Conservation (phyloP, 371 early-diverging fungal species). For the Zychaea mexicana region DNA sequence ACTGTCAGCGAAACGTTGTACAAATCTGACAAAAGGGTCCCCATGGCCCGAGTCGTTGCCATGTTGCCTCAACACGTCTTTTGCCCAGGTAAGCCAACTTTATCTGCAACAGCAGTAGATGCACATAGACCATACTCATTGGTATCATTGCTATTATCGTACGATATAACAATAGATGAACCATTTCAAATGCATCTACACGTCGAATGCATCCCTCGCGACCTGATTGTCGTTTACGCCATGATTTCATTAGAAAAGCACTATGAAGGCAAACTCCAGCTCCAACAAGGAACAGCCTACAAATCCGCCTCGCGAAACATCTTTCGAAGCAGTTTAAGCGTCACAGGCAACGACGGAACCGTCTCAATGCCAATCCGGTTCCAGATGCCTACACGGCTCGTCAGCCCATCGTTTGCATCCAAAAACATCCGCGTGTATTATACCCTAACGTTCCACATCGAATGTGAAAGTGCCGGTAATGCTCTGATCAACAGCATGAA, state of each 20-base stretch:
- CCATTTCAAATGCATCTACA: conserved; percentile 36
- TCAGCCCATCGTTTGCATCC: conserved; percentile 47
- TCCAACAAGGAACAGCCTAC: conserved; percentile 46
- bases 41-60: conserved; percentile 29
- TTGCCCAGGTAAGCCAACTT: conserved; percentile 36
- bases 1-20: conserved; percentile 22
- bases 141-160: neutral
- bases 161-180: conserved; percentile 25
- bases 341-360: conserved; percentile 19
- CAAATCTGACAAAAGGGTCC: conserved; percentile 22
- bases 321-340: conserved; percentile 21
- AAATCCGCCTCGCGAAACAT: conserved; percentile 27
- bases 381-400: conserved; percentile 45
- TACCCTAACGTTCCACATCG: conserved; percentile 27
- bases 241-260: conserved; percentile 41
- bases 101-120: neutral
- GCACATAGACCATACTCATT: neutral
- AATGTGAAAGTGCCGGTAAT: conserved; percentile 24
- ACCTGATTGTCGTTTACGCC: conserved; percentile 26
- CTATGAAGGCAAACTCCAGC: conserved; percentile 43
- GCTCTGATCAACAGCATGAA: conserved; percentile 26
- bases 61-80: conserved; percentile 29
- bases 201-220: conserved; percentile 24
- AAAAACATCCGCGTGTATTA: conserved; percentile 47
- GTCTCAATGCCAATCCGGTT: conserved; percentile 20